phyloP scores from a whole-genome alignment of 2,329 filamentous ascomycete species.

The Rhytidhysteron rufulum region DNA sequence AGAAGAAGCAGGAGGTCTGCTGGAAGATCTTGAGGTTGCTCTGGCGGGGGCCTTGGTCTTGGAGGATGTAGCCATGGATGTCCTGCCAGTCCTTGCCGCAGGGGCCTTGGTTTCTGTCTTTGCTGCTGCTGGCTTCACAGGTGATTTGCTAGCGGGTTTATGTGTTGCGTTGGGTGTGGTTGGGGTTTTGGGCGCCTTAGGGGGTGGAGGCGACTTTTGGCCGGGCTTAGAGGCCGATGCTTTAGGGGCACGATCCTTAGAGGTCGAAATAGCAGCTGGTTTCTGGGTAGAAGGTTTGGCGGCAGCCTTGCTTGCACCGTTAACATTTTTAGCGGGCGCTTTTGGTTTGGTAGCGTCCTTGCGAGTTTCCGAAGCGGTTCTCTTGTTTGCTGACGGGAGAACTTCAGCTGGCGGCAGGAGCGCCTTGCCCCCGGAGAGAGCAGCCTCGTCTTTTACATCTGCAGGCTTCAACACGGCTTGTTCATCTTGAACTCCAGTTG shows the following conservation, averaged over 20 bases:
- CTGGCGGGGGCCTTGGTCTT: constrained; percentile 20
- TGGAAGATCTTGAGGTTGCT: constrained; percentile 14
- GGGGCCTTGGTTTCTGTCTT: constrained; percentile 12
- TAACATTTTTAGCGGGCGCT: constrained; percentile 12
- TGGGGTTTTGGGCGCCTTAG: constrained; percentile 26
- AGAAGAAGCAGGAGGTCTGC: constrained; percentile 14
- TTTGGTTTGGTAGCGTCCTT: constrained; percentile 6
- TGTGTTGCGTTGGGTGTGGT: constrained; percentile 21
- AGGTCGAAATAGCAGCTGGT: constrained; percentile 29
- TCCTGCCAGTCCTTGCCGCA: constrained; percentile 23
- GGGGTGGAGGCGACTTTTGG: constrained; percentile 18
- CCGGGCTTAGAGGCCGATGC: too few species aligned
- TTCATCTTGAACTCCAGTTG: constrained; percentile 40
- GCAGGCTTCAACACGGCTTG: constrained; percentile 38
- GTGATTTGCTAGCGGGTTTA: constrained; percentile 4
- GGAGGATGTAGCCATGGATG: constrained; percentile 22
- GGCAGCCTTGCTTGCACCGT: constrained; percentile 19
- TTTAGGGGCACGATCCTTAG: constrained; percentile 22
- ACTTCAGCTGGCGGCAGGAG: constrained; percentile 29
- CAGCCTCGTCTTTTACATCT: constrained; percentile 33
- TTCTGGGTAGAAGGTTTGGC: constrained; percentile 26
- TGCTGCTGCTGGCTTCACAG: constrained; percentile 1
- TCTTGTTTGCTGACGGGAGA: constrained; percentile 7
- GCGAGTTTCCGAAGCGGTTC: constrained; percentile 6
- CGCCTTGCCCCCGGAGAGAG: constrained; percentile 36